Percentiles rank a stretch among this genome's conserved stretches.
These are phyloP conservation scores for Chara braunii DNA, from an alignment of 139 green algal species.

Conservation along the genomic window DNA sequence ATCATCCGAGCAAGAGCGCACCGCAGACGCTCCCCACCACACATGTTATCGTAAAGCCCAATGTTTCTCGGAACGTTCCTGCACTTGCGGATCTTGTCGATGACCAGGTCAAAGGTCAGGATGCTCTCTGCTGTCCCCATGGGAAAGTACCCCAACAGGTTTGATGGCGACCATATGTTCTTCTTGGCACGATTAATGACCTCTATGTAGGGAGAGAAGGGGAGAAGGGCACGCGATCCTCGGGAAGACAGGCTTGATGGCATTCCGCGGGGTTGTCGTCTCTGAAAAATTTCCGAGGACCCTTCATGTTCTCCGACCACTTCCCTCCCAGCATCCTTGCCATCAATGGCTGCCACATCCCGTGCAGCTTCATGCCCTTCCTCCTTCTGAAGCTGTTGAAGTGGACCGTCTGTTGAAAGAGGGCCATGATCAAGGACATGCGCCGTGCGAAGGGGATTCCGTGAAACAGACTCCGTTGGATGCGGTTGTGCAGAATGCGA, in stretches of 20 bases:
- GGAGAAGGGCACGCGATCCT: constrained; percentile 5
- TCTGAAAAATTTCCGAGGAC: not conserved
- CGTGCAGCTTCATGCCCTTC: not conserved
- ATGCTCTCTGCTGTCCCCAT: constrained; percentile 28
- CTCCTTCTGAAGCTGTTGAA: not conserved
- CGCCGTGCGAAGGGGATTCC: not conserved
- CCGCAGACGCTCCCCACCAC: constrained; percentile 3
- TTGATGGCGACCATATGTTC: constrained; percentile 3
- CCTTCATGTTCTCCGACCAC: not conserved
- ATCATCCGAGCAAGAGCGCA: constrained; percentile 23
- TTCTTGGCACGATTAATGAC: constrained; percentile 19
- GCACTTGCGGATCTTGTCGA: constrained; percentile 26
- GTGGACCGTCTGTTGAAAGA: not conserved
- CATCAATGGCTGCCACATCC: not conserved
- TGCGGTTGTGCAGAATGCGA: not conserved
- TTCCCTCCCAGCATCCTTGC: not conserved
- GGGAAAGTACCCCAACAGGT: constrained; percentile 17
- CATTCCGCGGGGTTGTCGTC: not conserved
- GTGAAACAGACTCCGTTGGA: not conserved
- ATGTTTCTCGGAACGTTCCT: constrained; percentile 5
- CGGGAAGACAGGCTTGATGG: not conserved
- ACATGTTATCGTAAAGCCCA: constrained; percentile 19
- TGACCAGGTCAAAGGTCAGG: constrained; percentile 21
- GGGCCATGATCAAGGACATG: not conserved
- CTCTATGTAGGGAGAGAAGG: constrained; percentile 26